phyloP scores from a whole-genome alignment of 2,329 filamentous ascomycete genomes.

The Geosmithia morbida region DNA sequence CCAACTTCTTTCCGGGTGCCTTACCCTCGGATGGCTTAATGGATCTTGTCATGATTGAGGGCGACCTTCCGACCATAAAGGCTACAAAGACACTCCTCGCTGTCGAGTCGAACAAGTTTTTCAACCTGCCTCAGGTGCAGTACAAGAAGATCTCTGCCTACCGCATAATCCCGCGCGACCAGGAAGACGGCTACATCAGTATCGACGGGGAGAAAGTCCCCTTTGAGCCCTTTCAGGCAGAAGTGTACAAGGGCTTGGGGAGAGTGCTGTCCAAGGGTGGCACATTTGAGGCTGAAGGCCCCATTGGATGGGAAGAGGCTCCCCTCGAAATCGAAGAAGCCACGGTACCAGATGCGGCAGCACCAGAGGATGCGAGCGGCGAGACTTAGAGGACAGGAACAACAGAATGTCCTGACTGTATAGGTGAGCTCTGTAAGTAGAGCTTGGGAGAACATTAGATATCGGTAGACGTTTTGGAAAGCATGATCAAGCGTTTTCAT shows the following conservation, averaged over 20 bases:
- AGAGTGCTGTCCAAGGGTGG: constrained; percentile 70
- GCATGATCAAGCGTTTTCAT: not conserved
- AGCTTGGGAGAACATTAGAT: not conserved
- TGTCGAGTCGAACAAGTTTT: constrained; percentile 61
- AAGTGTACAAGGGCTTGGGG: constrained; percentile 71
- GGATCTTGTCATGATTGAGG: constrained; percentile 71
- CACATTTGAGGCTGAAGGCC: constrained; percentile 52
- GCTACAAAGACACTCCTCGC: constrained; percentile 56
- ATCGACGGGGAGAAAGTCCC: constrained; percentile 84
- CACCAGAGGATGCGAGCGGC: not conserved
- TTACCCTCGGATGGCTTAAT: constrained; percentile 73
- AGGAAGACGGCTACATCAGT: constrained; percentile 70
- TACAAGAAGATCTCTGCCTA: constrained; percentile 85
- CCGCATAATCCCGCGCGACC: constrained; percentile 61
- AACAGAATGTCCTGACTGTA: not conserved
- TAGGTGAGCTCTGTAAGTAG: not conserved
- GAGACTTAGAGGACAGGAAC: not conserved
- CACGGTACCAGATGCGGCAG: not conserved
- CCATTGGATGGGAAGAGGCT: constrained; percentile 1
- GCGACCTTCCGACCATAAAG: constrained; percentile 52
- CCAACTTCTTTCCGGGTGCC: constrained; percentile 77
- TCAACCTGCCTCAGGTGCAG: constrained; percentile 62
- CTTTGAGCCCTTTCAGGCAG: constrained; percentile 82
- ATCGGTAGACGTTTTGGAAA: not conserved
- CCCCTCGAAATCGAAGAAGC: not conserved